Percentiles rank a stretch among this genome's conserved stretches.
These are phyloP conservation scores for Nakataea oryzae DNA, from an alignment of 2,329 filamentous ascomycete genomes.

Conservation along the genomic window DNA sequence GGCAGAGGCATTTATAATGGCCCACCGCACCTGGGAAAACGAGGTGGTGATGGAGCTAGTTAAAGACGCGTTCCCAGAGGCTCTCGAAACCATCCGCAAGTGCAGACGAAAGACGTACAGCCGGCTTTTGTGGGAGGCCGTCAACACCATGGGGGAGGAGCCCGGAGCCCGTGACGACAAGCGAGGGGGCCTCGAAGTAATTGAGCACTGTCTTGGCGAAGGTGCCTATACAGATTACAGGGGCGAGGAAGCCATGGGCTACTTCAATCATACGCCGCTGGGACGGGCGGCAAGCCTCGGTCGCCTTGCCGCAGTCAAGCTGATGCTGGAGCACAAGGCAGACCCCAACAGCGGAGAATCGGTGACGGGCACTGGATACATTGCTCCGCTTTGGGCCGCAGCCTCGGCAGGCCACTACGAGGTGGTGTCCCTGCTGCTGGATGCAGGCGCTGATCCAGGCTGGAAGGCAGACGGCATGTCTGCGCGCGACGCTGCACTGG, in stretches of 20 bases:
- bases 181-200: too few species aligned
- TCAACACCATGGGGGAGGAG: not conserved
- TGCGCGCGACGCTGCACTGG: not conserved
- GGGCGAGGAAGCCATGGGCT: not conserved
- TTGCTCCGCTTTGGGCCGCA: not conserved
- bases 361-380: not conserved
- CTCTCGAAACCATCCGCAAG: not conserved
- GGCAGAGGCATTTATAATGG: not conserved
- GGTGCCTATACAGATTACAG: not conserved
- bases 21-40: not conserved
- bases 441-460: not conserved
- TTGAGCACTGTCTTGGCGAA: not conserved
- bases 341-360: too few species aligned
- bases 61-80: not conserved
- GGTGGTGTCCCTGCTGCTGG: not conserved
- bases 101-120: too few species aligned
- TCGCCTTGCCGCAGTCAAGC: not conserved
- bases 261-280: not conserved
- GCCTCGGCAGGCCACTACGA: not conserved
- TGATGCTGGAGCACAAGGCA: not conserved
- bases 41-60: not conserved
- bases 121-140: not conserved
- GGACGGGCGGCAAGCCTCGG: too few species aligned
- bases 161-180: too few species aligned
- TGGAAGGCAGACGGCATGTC: not conserved